Base-by-base conservation (phyloP, 2,329 filamentous ascomycete species). In the Aspergillus candidus region DNA sequence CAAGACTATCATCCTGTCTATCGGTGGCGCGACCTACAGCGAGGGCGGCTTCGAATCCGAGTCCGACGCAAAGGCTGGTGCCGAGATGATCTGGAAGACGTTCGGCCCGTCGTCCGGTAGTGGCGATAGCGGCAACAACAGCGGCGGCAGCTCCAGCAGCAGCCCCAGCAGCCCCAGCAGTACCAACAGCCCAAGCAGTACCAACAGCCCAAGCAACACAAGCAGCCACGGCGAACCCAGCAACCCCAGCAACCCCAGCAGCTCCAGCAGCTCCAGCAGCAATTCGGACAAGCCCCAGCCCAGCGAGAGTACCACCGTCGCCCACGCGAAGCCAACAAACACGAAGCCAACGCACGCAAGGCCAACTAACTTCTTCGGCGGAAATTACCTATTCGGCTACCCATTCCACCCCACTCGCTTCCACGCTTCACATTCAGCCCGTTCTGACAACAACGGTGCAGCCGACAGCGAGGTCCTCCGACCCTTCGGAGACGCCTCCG, bases 1-100 rank as follows among this genome's bases (percentile, higher is more conserved):
- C 50, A 89, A 88, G 67, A 86, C 83, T 1, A 82, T 89, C 52
- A 61, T 87, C 35, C 72, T 89, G 8, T 88, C 84, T 3, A 72
- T 89, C 35, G 85, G 84, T 13, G 84, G 86, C 29, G 79, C 79
- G 3, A 83, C 82, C 1, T 86, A 86, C 62, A 79, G 71, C 13
- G 82, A 86, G 60, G 82, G 80, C 29, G 83, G 83, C 18, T 86
- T 86, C 68, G 57, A 64, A 32, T 76, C 72, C n/a, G 53, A 69
- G 1, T 51, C 64, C 0, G 74, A 70, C 0, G 83, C 83, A 5
- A 60, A 70, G 14, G 59, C 68, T 1, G 77, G 77, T 2, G 85
- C 84, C 0, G 66, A 83, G 42, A 71, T 76, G 14, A 68, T 89
- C 44, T 89, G 84, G 84, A 71, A 77, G 40, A 83, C 82, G 50